Percentiles rank a stretch among this genome's conserved stretches.
phyloP scores from a whole-genome alignment of 345 rosid genomes.

The Eucalyptus cloeziana region DNA sequence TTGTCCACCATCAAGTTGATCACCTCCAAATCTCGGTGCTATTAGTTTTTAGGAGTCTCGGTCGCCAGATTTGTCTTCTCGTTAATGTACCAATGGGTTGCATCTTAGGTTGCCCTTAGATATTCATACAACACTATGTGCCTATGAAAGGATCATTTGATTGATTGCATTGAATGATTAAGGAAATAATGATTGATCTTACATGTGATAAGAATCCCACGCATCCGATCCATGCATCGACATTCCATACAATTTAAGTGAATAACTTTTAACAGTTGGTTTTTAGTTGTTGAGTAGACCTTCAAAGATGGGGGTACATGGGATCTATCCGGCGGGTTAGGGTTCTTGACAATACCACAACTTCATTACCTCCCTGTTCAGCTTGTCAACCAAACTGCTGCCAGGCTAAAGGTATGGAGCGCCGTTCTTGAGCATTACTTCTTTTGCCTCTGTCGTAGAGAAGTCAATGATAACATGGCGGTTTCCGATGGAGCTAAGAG shows the following conservation, averaged over 20 bases:
- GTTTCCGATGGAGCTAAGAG: slow-evolving; percentile 59
- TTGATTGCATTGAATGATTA: no score
- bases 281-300: slow-evolving; percentile 19
- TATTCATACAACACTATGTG: no score
- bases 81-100: no score
- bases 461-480: slow-evolving; percentile 59
- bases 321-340: slow-evolving; percentile 16
- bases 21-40: no score
- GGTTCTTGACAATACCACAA: slow-evolving; percentile 18
- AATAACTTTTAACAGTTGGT: background rate
- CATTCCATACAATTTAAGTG: no score
- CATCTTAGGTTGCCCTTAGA: no score
- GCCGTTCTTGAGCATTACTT: slow-evolving; percentile 27
- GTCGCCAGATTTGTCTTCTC: no score
- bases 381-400: slow-evolving; percentile 39
- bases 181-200: background rate
- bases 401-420: slow-evolving; percentile 60
- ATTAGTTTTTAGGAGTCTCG: no score
- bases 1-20: no score
- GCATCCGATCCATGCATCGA: no score
- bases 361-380: slow-evolving; percentile 53
- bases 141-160: no score
- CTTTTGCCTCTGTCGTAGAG: slow-evolving; percentile 16
- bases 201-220: background rate
- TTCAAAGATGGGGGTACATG: slow-evolving; percentile 28